Evolutionary conservation across 495 filamentous ascomycete genomes (phyloP), one percentile per base, ranked within the genome.

Genomic region (Aspergillus affinis): DNA sequence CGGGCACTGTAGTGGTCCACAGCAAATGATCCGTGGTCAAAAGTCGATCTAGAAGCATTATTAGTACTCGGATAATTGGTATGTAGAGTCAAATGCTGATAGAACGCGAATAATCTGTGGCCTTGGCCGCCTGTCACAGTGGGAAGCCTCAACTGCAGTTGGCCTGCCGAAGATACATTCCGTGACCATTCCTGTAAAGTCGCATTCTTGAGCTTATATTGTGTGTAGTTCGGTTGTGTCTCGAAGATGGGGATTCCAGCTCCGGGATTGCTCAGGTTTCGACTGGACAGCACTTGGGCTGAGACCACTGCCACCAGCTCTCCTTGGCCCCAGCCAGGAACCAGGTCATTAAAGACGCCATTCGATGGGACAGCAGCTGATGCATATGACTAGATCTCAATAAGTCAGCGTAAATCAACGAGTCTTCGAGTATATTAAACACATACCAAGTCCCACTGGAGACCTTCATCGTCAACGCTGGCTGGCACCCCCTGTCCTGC

Each of bases 401-500:
- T 10, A 32, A 32, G 10, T 32, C 29, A 32, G 29, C 29, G 29
- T 32, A 8, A 32, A 10, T 32, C 29, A 32, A 26, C 23, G 23
- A 26, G 4, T 26, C 23, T 13, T 5, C 54, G n/a, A 12, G 13
- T 36, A 41, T 20, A 27, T 27, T 57, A 52, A 29, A 10, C 6
- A 72, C 69, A 13, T 63, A 70, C 69, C 65, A 79, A 59, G 63
- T 78, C 68, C 74, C 76, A 71, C 46, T 69, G 65, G 26, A 79
- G 51, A 6, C 73, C 67, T 48, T 72, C 64, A 60, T 71, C 57
- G 57, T 65, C 54, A 15, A 53, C 18, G 8, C 59, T 48, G 2
- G 74, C 72, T 7, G 82, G 82, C n/a, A 82, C 78, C 48, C 82
- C 81, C 46, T 75, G 69, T 7, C 75, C 81, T 58, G 78, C 74